Evolutionary conservation across 2,329 filamentous ascomycete genomes (phyloP).

Genomic region (Pseudopyrenochaeta lycopersici): DNA sequence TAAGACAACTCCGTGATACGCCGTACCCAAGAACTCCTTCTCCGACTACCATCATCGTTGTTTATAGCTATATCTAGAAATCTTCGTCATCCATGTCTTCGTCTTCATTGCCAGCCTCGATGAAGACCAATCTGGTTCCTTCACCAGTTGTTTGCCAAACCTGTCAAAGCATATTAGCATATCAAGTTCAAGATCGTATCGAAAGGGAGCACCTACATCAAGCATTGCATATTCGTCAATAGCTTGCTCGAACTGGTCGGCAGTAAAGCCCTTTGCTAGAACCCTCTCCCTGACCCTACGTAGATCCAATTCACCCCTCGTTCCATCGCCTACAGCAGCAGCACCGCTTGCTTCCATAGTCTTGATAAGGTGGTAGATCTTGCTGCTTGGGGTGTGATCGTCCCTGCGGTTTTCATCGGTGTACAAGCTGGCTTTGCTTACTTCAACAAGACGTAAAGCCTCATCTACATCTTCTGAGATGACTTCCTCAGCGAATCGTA

Average conservation of each 20-base stretch:
- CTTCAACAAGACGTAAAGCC: constrained; percentile 87
- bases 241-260: constrained; percentile 86
- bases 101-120: constrained; percentile 60
- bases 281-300: constrained; percentile 89
- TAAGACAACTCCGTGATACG: constrained; percentile 36
- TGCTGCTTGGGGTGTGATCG: constrained; percentile 81
- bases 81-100: constrained; percentile 52
- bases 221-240: constrained; percentile 88
- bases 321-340: constrained; percentile 77
- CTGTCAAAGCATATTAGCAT: constrained; percentile 49
- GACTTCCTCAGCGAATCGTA: constrained; percentile 87
- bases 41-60: constrained; percentile 14
- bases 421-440: constrained; percentile 90
- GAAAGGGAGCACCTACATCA: constrained; percentile 73
- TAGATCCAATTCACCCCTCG: constrained; percentile 79
- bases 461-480: constrained; percentile 95
- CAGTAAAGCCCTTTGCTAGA: constrained; percentile 94
- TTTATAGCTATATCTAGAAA: constrained; percentile 33
- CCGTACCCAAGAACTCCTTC: constrained; percentile 28
- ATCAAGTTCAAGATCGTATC: background rate
- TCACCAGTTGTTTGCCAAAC: constrained; percentile 65
- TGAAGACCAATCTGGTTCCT: constrained; percentile 63
- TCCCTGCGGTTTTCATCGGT: constrained; percentile 68
- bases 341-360: constrained; percentile 86
- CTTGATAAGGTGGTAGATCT: constrained; percentile 95